A percentile compares a stretch with the other conserved stretches of the same genome.
These are phyloP conservation scores for Metahyphopichia silvanorum DNA, from an alignment of 805 yeast species.

Conservation along the genomic window DNA sequence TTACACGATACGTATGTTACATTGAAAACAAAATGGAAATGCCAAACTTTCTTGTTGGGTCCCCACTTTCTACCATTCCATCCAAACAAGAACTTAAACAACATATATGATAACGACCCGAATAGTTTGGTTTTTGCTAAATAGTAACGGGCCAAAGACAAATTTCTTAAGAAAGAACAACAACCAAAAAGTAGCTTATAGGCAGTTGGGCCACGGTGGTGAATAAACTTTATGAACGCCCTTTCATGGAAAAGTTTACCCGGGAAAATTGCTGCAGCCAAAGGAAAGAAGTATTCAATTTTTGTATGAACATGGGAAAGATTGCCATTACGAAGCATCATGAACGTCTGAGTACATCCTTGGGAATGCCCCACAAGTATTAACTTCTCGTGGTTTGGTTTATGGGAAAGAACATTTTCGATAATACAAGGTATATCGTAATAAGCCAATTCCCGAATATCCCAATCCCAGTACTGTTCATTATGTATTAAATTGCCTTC, in stretches of 20 bases:
- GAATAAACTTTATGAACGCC: constrained; percentile 59
- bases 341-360: constrained; percentile 84
- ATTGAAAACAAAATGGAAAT: constrained; percentile 78
- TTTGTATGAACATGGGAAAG: constrained; percentile 42
- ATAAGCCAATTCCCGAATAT: constrained; percentile 74
- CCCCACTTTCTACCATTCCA: constrained; percentile 80
- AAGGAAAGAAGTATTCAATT: constrained; percentile 65
- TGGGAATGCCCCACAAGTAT: constrained; percentile 84
- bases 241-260: constrained; percentile 70
- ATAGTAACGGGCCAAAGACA: constrained; percentile 56
- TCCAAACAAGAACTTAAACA: constrained; percentile 83
- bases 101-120: constrained; percentile 66
- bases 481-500: constrained; percentile 37
- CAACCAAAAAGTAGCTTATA: constrained; percentile 66
- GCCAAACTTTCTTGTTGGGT: constrained; percentile 57
- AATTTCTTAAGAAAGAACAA: constrained; percentile 72
- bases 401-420: constrained; percentile 49
- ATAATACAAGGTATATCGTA: constrained; percentile 76
- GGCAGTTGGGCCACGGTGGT: constrained; percentile 41
- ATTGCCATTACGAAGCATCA: constrained; percentile 52
- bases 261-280: constrained; percentile 91
- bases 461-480: constrained; percentile 88
- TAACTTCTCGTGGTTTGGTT: constrained; percentile 43
- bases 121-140: constrained; percentile 42
- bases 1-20: constrained; percentile 80